Evolutionary conservation across 257 asterid genomes (phyloP), one percentile per base, ranked within the genome.

Genomic region (Penstemon newberryi): DNA sequence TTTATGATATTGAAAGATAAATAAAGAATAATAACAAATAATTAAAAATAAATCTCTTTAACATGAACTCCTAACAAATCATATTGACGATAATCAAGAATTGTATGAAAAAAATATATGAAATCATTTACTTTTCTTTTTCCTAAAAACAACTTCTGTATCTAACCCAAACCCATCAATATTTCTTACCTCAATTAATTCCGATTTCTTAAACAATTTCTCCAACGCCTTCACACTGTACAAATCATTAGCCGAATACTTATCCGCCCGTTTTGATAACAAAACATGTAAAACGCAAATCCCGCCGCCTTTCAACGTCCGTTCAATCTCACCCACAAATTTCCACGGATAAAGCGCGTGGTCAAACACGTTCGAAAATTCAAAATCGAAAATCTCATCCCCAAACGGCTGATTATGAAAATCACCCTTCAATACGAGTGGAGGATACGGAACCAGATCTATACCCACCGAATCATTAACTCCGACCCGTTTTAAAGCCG

Each of bases 291-390:
- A 13, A 15, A 90, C 99, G 59, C 97, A 88, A 6, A 89, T 55
- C 47, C 97, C 99, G 5, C 92, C 95, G 45, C 66, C 76, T 77
- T 70, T 79, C 66, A 88, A 10, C 63, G 96, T 93, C 84, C 99
- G 87, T 65, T 93, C 94, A 65, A 93, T 82, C 87, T 93, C 97
- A 6, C 86, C 87, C 4, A 85, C 87, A 51, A 88, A 90, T n/a
- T 77, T 81, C 73, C 87, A 70, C 45, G 99, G 99, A 51, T 82
- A 93, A 1, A 93, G 89, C 65, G 99, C 97, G 82, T 93, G 98
- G 65, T 93, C 99, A 38, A 93, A 93, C 45, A 90, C 97, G 67
- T 93, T 93, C 4, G 99, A 93, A 81, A 93, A 93, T 54, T 93
- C 96, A 55, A 93, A 87, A 44, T 93, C 99, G 72, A 90, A 93